Percentiles rank a stretch among this genome's conserved stretches.
Evolutionary conservation across 768 basidiomycete genomes (phyloP).

Genomic region (Leucosporidium scottii): DNA sequence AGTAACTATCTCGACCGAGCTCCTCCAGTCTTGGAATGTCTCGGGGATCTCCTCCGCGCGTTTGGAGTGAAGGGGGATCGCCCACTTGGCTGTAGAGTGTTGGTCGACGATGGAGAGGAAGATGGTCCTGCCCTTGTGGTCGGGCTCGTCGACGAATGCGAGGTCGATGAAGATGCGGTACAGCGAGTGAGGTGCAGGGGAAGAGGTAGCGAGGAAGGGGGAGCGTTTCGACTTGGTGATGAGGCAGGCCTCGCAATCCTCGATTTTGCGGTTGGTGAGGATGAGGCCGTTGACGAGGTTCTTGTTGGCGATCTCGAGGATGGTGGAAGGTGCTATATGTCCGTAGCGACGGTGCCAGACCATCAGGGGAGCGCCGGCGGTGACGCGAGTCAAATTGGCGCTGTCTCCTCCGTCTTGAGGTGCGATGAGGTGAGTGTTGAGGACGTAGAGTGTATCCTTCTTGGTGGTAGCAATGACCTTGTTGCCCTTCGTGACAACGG

Average conservation of each 20-base stretch:
- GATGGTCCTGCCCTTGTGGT: not conserved
- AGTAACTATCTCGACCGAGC: not conserved
- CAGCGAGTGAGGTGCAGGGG: not conserved
- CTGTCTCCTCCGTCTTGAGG: too few relatives aligned
- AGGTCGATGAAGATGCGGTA: slow-evolving; percentile 9
- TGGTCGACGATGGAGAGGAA: slow-evolving; percentile 12
- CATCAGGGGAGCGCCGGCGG: not conserved
- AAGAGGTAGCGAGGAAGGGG: not conserved
- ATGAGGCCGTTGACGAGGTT: not conserved
- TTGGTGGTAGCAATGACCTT: not conserved
- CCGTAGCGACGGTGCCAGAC: slow-evolving; percentile 3
- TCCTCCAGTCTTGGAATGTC: too few relatives aligned
- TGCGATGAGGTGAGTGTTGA: not conserved
- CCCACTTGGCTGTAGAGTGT: slow-evolving; percentile 1
- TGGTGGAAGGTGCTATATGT: not conserved
- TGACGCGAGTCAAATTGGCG: not conserved
- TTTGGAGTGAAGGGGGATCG: not conserved
- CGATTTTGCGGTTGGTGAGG: not conserved
- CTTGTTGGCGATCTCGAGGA: not conserved
- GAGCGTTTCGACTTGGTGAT: not conserved
- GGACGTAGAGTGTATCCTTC: not conserved
- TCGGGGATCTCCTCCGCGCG: not conserved
- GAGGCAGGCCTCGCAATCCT: slow-evolving; percentile 5
- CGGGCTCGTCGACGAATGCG: slow-evolving; percentile 1
- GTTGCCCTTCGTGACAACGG: not conserved